Conservation (phyloP, 2,329 filamentous ascomycete species). For the Trichoderma sp. region DNA sequence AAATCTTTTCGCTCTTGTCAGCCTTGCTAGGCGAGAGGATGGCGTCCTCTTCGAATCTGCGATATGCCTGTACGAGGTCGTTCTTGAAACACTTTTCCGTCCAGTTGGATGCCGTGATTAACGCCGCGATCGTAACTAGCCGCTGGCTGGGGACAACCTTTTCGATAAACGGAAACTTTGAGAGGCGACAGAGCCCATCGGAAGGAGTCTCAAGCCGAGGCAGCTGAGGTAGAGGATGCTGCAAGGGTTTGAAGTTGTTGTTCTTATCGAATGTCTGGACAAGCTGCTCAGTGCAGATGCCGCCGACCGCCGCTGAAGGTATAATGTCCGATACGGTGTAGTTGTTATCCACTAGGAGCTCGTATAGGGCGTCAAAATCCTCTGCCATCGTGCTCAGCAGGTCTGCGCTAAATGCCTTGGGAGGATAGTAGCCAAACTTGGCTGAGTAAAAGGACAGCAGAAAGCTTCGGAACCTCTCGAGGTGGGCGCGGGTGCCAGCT, state of each 20-base stretch:
- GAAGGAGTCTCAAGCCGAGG: constrained; percentile 43
- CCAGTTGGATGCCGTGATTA: constrained; percentile 50
- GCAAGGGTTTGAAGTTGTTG: constrained; percentile 57
- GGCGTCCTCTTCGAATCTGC: constrained; percentile 63
- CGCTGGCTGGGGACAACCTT: constrained; percentile 48
- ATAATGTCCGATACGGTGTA: constrained; percentile 49
- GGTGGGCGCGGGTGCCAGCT: constrained; percentile 58
- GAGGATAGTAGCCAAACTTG: constrained; percentile 71
- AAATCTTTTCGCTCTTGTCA: constrained; percentile 53
- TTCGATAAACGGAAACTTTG: constrained; percentile 41
- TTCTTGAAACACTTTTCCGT: constrained; percentile 42
- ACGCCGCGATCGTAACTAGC: constrained; percentile 50
- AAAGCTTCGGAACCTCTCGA: constrained; percentile 70
- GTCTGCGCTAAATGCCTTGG: constrained; percentile 43
- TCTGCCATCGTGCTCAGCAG: constrained; percentile 59
- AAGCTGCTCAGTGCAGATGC: constrained; percentile 67
- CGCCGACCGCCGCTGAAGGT: constrained; percentile 57
- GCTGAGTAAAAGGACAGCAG: constrained; percentile 63
- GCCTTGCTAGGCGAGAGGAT: constrained; percentile 47
- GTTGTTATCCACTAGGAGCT: constrained; percentile 63
- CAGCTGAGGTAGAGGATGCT: constrained; percentile 64
- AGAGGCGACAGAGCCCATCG: constrained; percentile 33
- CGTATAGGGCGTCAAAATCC: constrained; percentile 70
- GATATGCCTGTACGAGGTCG: constrained; percentile 64
- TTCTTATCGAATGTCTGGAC: constrained; percentile 63